phyloP scores from a whole-genome alignment of 768 basidiomycete species.

The Piloderma croceum region DNA sequence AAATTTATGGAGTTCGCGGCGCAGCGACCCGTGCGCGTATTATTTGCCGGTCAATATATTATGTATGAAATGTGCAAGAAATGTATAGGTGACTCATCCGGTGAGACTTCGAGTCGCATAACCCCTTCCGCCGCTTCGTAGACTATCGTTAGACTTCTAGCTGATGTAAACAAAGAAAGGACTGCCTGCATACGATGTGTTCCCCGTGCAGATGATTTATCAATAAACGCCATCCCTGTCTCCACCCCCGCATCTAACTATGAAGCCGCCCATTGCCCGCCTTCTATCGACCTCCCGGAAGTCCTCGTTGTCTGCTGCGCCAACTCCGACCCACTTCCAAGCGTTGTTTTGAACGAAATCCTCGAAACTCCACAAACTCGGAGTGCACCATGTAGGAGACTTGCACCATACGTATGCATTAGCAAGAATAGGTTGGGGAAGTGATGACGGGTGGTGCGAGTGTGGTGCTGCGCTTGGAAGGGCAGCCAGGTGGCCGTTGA shows the following conservation, averaged over 20 bases:
- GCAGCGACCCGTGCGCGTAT: too few species aligned
- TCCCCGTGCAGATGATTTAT: too few species aligned
- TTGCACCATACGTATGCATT: slow-evolving; percentile 71
- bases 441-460: slow-evolving; percentile 31
- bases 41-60: too few species aligned
- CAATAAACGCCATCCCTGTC: background rate
- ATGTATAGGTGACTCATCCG: too few species aligned
- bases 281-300: slow-evolving; percentile 51
- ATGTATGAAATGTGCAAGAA: too few species aligned
- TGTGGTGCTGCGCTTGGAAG: slow-evolving; percentile 40
- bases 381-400: slow-evolving; percentile 40
- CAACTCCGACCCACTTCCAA: slow-evolving; percentile 66
- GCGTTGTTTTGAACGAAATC: slow-evolving; percentile 73
- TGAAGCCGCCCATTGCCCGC: slow-evolving; percentile 26
- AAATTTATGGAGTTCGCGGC: too few species aligned
- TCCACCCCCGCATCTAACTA: background rate
- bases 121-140: too few species aligned
- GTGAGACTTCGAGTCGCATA: too few species aligned
- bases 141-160: too few species aligned
- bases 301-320: slow-evolving; percentile 32
- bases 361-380: slow-evolving; percentile 75
- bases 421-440: slow-evolving; percentile 36
- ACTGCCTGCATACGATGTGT: too few species aligned
- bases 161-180: too few species aligned
- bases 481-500: slow-evolving; percentile 26